A percentile compares a stretch with the other conserved stretches of the same genome.
Evolutionary conservation across 345 rosid species (phyloP).

Genomic region (Melaleuca alternifolia): DNA sequence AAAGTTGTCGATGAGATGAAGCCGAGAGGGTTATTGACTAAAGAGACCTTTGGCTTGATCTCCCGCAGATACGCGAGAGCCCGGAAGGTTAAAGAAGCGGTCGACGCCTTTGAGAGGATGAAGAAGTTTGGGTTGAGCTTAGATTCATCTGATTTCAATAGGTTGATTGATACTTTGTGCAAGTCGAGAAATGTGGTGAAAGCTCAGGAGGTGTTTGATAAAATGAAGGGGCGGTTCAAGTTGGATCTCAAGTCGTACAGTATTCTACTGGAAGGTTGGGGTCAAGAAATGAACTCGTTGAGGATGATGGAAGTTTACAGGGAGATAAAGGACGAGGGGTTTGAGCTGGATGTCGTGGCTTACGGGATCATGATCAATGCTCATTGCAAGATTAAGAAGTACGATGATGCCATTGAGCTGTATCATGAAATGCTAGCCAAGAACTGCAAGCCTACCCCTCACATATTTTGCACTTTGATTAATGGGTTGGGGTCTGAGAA

Average conservation of each 20-base stretch:
- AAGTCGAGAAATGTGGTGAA: constrained; percentile 60
- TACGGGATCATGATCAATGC: constrained; percentile 71
- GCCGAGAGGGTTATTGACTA: constrained; percentile 40
- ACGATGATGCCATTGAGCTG: constrained; percentile 40
- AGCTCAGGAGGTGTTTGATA: constrained; percentile 82
- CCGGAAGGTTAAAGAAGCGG: constrained; percentile 60
- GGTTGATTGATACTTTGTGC: constrained; percentile 52
- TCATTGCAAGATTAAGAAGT: constrained; percentile 49
- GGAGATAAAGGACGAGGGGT: constrained; percentile 74
- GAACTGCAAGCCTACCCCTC: constrained; percentile 58
- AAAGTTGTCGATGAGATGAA: constrained; percentile 59
- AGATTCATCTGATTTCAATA: constrained; percentile 49
- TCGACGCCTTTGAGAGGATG: constrained; percentile 62
- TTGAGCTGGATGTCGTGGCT: constrained; percentile 70
- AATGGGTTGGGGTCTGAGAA: constrained; percentile 69
- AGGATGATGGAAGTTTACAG: constrained; percentile 52
- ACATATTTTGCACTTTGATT: constrained; percentile 64
- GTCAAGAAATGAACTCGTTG: constrained; percentile 47
- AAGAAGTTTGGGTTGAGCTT: constrained; percentile 53
- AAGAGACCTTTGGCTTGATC: constrained; percentile 65
- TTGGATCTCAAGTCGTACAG: constrained; percentile 68
- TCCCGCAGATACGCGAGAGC: constrained; percentile 69
- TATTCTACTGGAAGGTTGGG: constrained; percentile 83
- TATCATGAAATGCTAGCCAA: constrained; percentile 54
- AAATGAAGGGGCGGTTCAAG: constrained; percentile 52